Evolutionary conservation across 2,329 filamentous ascomycete genomes (phyloP).

Genomic region (Diaporthe eres): DNA sequence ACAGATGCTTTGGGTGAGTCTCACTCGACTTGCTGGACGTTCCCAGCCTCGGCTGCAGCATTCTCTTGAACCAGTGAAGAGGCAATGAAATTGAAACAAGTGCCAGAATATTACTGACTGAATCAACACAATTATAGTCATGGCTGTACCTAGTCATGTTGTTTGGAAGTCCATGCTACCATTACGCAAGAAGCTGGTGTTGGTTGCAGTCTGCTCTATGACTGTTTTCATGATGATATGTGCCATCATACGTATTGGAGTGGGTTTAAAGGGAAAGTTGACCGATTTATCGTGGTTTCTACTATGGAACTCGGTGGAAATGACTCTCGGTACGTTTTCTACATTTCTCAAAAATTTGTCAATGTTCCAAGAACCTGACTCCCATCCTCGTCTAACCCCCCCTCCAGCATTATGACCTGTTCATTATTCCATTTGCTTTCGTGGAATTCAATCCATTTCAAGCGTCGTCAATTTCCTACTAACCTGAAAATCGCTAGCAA

Average conservation of each 20-base stretch:
- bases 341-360: neutral
- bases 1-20: neutral
- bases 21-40: no score
- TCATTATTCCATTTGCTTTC: neutral
- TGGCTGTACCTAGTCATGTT: neutral
- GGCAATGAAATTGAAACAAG: neutral
- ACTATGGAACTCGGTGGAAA: neutral
- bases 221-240: slow-evolving; percentile 10
- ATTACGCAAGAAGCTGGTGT: slow-evolving; percentile 4
- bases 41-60: no score
- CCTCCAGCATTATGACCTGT: neutral
- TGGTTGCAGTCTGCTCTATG: slow-evolving; percentile 2
- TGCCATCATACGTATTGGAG: slow-evolving; percentile 8
- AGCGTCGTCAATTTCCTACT: neutral
- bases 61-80: neutral
- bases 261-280: neutral
- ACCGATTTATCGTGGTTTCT: neutral
- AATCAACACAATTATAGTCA: neutral
- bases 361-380: neutral
- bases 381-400: neutral
- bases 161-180: slow-evolving; percentile 4
- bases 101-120: neutral
- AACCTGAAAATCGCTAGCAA: neutral
- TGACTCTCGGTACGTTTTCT: slow-evolving; percentile 1
- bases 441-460: neutral